Base-by-base conservation (phyloP, 768 basidiomycete species). In the Suillus alpinus region DNA sequence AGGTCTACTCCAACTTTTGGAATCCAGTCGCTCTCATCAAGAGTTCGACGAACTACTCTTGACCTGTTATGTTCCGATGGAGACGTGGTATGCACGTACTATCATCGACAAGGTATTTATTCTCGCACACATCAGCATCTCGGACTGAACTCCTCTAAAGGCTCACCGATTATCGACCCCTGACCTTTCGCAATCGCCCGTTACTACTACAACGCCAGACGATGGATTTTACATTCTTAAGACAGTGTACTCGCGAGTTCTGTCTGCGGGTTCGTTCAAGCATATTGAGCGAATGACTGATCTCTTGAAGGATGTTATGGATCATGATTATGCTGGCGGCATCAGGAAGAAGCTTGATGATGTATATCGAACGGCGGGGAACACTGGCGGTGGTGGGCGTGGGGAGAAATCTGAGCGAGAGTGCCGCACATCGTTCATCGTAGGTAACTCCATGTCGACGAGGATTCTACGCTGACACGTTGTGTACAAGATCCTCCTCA, bases 221-320 rank as follows among this genome's bases (percentile, higher is more conserved):
- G 97, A 98, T 66, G 91, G 89, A 2, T 99, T 98, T 76, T 99
- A 97, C 75, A 89, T 99, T 60, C 79, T 98, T 61, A 98, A 97
- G 73, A 81, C 86, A 7, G 88, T 95, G 3, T 79, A 95, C 5
- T 79, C 84, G 20, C 85, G 97, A 12, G 75, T 94, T 36, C 70
- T 97, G 18, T 89, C 91, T 0, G 89, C 91, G 0, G 94, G 93
- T 0, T 89, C 89, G 3, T 63, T 86, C 4, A 69, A 72, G 6
- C 83, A 82, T 3, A 79, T 93, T 2, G 78, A 84, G 61, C 79
- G 77, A 31, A 87, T 86, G 57, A 76, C 87, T 3, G 81, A 82
- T 14, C 84, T 82, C 49, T 76, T 97, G 18, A 81, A 83, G 56
- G 88, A 89, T 18, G 80, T 91, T 50, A 80, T 98, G 68, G 95